These are phyloP conservation scores for Parsonsia alboflavescens DNA, from an alignment of 257 asterid species.

Conservation along the genomic window DNA sequence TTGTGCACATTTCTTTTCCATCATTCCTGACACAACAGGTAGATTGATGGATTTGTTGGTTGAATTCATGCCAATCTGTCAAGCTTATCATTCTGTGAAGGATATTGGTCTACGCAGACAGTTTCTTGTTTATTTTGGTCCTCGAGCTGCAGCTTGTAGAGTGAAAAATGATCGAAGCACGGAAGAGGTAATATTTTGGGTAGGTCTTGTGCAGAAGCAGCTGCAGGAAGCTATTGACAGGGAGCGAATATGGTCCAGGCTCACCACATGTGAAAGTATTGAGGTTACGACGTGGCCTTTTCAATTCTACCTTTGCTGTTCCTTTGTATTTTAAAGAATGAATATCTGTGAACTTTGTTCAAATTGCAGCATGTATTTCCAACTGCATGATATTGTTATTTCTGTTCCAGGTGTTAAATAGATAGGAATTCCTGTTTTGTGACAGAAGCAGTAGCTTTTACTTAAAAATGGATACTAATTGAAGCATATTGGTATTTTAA, in stretches of 20 bases:
- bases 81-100: conserved; percentile 63
- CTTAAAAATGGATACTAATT: background rate
- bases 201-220: conserved; percentile 74
- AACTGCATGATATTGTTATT: background rate
- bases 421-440: background rate
- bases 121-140: conserved; percentile 93
- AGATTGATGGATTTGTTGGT: conserved; percentile 90
- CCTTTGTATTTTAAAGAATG: background rate
- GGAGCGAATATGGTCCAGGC: conserved; percentile 98
- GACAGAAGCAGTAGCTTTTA: background rate
- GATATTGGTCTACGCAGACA: conserved; percentile 81
- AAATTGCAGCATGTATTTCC: background rate
- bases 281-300: conserved; percentile 51
- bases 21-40: conserved; percentile 68
- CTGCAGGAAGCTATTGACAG: conserved; percentile 82
- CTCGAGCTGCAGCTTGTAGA: conserved; percentile 76
- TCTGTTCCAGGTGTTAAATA: background rate
- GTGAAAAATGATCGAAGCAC: conserved; percentile 50
- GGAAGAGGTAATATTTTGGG: conserved; percentile 92
- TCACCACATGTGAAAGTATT: conserved; percentile 88
- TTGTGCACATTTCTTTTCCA: conserved; percentile 71
- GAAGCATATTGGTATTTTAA: background rate
- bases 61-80: conserved; percentile 65
- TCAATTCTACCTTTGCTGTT: background rate
- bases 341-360: background rate